These are phyloP conservation scores for Cyclotella sp. DNA, from an alignment of 108 stramenopile genomes.

Conservation along the genomic window DNA sequence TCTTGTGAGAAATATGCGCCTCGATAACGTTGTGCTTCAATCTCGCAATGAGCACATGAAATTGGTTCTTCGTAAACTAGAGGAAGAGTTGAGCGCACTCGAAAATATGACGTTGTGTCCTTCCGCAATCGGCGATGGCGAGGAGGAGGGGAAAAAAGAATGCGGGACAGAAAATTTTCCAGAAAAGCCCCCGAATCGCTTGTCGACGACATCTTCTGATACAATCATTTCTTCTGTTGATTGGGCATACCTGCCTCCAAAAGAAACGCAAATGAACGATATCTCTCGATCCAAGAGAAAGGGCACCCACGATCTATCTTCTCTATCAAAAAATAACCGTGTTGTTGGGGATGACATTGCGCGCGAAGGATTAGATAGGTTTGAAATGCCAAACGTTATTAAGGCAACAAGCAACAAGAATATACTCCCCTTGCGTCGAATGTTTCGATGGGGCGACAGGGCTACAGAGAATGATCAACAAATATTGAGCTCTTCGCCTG, in stretches of 20 bases:
- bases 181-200: background rate
- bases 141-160: background rate
- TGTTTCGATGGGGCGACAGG: constrained; percentile 14
- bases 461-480: background rate
- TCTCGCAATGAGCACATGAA: background rate
- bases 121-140: background rate
- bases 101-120: background rate
- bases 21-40: background rate
- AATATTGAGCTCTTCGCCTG: background rate
- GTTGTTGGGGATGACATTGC: background rate
- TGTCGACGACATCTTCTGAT: background rate
- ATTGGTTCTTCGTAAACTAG: background rate
- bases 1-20: constrained; percentile 2
- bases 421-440: background rate
- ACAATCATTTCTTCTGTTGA: background rate
- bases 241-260: background rate
- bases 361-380: background rate
- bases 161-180: background rate
- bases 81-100: background rate
- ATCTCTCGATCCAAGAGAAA: background rate
- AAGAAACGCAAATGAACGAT: background rate
- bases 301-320: background rate
- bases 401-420: background rate
- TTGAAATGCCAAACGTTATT: background rate
- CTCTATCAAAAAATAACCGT: background rate